Evolutionary conservation across 1,284 basidiomycete species (phyloP), one percentile per base, ranked within the genome.

Genomic region (Xerocomus minutiporus): DNA sequence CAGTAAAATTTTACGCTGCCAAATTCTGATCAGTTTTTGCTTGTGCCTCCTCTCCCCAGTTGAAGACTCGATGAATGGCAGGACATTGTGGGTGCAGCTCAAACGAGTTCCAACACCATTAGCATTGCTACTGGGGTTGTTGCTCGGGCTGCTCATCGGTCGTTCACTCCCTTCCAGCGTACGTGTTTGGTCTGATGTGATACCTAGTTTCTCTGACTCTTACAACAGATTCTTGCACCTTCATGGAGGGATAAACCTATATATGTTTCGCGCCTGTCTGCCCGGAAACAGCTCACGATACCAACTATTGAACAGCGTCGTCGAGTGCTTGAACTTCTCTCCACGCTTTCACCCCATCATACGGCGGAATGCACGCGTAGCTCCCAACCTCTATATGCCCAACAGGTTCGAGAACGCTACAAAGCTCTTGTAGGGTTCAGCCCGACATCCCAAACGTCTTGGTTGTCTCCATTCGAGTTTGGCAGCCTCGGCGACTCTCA

Each of bases 311-410:
- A 88, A 32, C 91, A 97, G 68, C 86, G 94, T 13, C 75, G 80
- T 44, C 87, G 93, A 45, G 84, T 97, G 17, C 81, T 97, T 38
- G 84, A 93, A 53, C 80, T 97, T 45, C 78, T 97, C 50, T 88
- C 89, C 28, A 87, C 88, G 5, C 79, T 97, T 46, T 85, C 91
- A 0, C 84, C 91, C 0, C 91, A 95, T 67, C 88, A 97, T 71
- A 97, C 94, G 20, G 85, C 86, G 54, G 88, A 93, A 71, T 97
- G 94, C 72, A 92, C 91, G 11, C 82, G 88, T 32, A 78, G 81
- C 59, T 79, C 91, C 4, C 94, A 96, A 65, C 81, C 85, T 5
- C 75, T 92, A 31, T 97, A 97, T 70, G 76, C 78, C 51, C 80
- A 90, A 51, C 94, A 97, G 69, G 91, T 85, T 2, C 75, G 79